Percentiles rank a stretch among this genome's conserved stretches.
These are phyloP conservation scores for Metschnikowia cerradonensis DNA, from an alignment of 805 yeast genomes.

Conservation along the genomic window DNA sequence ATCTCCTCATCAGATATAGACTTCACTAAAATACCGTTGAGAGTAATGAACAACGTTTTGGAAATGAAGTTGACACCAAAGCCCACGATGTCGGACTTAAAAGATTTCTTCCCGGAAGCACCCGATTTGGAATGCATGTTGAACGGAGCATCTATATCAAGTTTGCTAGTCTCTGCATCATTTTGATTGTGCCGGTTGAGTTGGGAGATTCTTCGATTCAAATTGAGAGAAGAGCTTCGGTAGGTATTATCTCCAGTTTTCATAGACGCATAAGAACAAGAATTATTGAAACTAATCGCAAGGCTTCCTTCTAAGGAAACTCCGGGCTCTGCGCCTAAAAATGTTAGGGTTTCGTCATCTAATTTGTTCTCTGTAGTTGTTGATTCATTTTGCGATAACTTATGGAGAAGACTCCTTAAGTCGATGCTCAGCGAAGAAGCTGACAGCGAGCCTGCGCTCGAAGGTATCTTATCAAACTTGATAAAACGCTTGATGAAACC, in stretches of 20 bases:
- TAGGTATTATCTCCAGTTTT: slow-evolving; percentile 28
- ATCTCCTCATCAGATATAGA: slow-evolving; percentile 13
- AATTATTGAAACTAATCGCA: slow-evolving; percentile 39
- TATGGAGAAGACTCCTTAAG: slow-evolving; percentile 27
- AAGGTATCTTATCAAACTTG: slow-evolving; percentile 18
- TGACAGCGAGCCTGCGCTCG: slow-evolving; percentile 6
- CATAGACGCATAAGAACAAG: slow-evolving; percentile 35
- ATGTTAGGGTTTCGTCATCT: slow-evolving; percentile 20
- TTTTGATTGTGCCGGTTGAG: slow-evolving; percentile 23
- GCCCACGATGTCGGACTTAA: slow-evolving; percentile 63
- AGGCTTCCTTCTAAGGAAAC: slow-evolving; percentile 37
- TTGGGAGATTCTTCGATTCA: slow-evolving; percentile 35
- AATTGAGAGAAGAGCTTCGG: slow-evolving; percentile 30
- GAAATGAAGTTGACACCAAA: slow-evolving; percentile 74
- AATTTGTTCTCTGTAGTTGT: slow-evolving; percentile 5
- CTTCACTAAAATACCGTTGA: slow-evolving; percentile 58
- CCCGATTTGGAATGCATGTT: slow-evolving; percentile 19
- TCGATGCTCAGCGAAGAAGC: slow-evolving; percentile 21
- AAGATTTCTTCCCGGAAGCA: slow-evolving; percentile 31
- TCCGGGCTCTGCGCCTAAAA: slow-evolving; percentile 35
- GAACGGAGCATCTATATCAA: slow-evolving; percentile 36
- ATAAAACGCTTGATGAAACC: slow-evolving; percentile 33
- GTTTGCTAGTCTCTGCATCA: slow-evolving; percentile 30
- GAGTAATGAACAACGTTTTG: slow-evolving; percentile 66
- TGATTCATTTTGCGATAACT: slow-evolving; percentile 20